Percentiles rank a stretch among this genome's conserved stretches.
These are phyloP conservation scores for Coccomyxa sp. DNA, from an alignment of 139 green algal genomes.

Conservation along the genomic window DNA sequence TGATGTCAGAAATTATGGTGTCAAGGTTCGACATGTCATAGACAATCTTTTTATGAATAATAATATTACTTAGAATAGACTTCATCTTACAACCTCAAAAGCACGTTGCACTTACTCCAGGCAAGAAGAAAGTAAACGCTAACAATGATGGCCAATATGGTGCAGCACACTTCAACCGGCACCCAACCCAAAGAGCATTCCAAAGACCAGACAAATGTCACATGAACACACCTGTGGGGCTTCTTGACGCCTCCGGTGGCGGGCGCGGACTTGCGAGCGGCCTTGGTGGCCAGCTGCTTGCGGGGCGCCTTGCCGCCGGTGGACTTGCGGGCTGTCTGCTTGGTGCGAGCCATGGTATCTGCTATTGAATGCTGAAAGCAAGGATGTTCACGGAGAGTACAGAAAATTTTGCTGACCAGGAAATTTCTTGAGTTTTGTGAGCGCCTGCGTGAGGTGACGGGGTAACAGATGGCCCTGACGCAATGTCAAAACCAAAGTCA, in stretches of 20 bases:
- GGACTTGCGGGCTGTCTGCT: conserved; percentile 78
- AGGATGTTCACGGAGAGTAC: too few relatives aligned
- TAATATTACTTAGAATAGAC: too few relatives aligned
- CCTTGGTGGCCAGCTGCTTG: conserved; percentile 96
- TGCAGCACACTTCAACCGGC: neutral
- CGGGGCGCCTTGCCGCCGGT: conserved; percentile 73
- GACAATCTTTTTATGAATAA: too few relatives aligned
- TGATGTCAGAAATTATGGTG: too few relatives aligned
- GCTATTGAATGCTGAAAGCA: neutral
- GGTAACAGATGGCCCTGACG: too few relatives aligned
- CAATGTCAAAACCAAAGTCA: too few relatives aligned
- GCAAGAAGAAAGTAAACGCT: neutral
- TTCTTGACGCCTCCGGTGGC: conserved; percentile 67
- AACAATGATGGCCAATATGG: neutral
- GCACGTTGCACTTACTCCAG: neutral
- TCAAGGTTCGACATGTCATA: neutral
- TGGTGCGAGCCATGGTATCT: conserved; percentile 67
- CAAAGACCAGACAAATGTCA: neutral
- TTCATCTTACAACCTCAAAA: too few relatives aligned
- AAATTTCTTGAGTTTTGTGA: too few relatives aligned
- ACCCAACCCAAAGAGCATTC: too few relatives aligned
- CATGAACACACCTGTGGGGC: conserved; percentile 30
- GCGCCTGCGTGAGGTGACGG: too few relatives aligned
- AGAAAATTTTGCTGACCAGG: too few relatives aligned
- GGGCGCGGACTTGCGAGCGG: conserved; percentile 63